Percentiles rank a stretch among this genome's conserved stretches.
Evolutionary conservation across 495 filamentous ascomycete species (phyloP).

Genomic region (Daldinia grandis): DNA sequence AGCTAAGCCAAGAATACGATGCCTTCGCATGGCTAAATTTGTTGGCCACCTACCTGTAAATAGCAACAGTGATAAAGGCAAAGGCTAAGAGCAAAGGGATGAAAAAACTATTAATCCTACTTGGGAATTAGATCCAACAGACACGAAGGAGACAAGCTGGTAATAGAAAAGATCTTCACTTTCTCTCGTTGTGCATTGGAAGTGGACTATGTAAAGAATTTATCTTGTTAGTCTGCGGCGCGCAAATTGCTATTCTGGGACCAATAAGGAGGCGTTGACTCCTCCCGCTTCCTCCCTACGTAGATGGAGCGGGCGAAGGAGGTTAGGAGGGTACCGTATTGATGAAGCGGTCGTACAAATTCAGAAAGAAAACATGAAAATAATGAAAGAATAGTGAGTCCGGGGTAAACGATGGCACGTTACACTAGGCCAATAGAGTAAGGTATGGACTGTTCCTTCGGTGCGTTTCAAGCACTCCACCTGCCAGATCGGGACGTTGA

Average conservation of each 20-base stretch:
- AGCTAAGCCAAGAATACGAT: not conserved
- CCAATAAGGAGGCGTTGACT: slow-evolving; percentile 1
- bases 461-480: slow-evolving; percentile 40
- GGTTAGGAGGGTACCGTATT: not conserved
- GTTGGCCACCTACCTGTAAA: not conserved
- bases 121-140: not conserved
- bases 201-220: not conserved
- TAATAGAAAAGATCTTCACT: not conserved
- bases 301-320: not conserved
- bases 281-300: slow-evolving; percentile 1
- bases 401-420: slow-evolving; percentile 43
- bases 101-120: not conserved
- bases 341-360: not conserved
- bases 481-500: slow-evolving; percentile 34
- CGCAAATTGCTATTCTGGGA: slow-evolving; percentile 5
- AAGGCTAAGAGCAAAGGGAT: not conserved
- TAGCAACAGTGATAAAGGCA: not conserved
- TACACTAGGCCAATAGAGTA: slow-evolving; percentile 37
- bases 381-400: slow-evolving; percentile 17
- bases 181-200: not conserved
- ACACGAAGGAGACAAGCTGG: not conserved
- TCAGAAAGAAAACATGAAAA: not conserved
- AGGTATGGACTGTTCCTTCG: slow-evolving; percentile 25
- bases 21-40: slow-evolving; percentile 8
- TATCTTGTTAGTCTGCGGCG: slow-evolving; percentile 6